phyloP scores from a whole-genome alignment of 257 asterid genomes.

The Leonotis leonurus region DNA sequence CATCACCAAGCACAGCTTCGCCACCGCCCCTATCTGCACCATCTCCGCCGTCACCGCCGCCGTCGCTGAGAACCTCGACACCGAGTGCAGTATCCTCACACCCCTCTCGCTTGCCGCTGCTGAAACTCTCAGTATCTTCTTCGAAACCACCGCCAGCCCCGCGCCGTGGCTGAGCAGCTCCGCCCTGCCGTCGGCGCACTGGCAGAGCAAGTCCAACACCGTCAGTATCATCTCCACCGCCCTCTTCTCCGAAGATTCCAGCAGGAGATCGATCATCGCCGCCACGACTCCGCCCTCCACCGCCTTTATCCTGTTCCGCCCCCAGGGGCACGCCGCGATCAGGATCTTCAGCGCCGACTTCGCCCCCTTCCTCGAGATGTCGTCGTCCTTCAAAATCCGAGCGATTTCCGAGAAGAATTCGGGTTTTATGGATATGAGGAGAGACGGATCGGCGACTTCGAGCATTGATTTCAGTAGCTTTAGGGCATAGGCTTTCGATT shows the following conservation, averaged over 20 bases:
- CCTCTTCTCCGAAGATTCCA: slow-evolving; percentile 40
- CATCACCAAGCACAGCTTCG: slow-evolving; percentile 56
- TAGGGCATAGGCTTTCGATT: slow-evolving; percentile 51
- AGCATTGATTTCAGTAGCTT: slow-evolving; percentile 41
- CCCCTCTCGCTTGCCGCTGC: slow-evolving; percentile 54
- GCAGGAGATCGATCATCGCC: slow-evolving; percentile 39
- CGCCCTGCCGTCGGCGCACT: slow-evolving; percentile 81
- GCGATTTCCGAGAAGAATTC: slow-evolving; percentile 38
- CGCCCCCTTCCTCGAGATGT: slow-evolving; percentile 37
- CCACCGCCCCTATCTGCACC: slow-evolving; percentile 65
- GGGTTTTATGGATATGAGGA: slow-evolving; percentile 12
- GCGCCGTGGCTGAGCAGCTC: slow-evolving; percentile 64
- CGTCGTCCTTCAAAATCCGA: slow-evolving; percentile 40
- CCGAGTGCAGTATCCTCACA: slow-evolving; percentile 53
- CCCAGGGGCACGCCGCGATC: slow-evolving; percentile 33
- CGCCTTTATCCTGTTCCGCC: slow-evolving; percentile 54
- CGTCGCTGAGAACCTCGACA: slow-evolving; percentile 50
- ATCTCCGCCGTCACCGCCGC: slow-evolving; percentile 47
- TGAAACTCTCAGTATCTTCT: slow-evolving; percentile 79
- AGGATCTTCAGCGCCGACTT: slow-evolving; percentile 44
- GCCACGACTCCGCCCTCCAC: slow-evolving; percentile 47
- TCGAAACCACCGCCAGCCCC: slow-evolving; percentile 70
- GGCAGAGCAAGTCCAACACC: slow-evolving; percentile 55
- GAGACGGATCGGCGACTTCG: slow-evolving; percentile 34
- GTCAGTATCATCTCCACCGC: slow-evolving; percentile 37